Evolutionary conservation across 2,329 filamentous ascomycete species (phyloP).

Genomic region (Fusarium burgessii): DNA sequence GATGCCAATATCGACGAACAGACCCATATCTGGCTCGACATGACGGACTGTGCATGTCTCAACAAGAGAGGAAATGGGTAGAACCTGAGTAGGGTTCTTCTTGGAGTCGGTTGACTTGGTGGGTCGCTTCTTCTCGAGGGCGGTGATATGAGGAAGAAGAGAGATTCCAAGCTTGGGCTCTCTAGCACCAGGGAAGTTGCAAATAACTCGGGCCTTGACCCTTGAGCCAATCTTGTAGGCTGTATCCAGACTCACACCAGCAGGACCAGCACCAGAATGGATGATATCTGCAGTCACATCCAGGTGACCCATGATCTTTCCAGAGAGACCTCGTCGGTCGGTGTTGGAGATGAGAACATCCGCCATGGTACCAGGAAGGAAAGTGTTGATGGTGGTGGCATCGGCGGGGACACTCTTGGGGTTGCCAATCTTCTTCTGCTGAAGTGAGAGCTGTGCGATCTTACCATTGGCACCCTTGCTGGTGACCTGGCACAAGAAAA

Average conservation of each 20-base stretch:
- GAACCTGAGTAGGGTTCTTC: conserved; percentile 65
- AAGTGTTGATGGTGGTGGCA: conserved; percentile 88
- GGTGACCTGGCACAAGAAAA: conserved; percentile 85
- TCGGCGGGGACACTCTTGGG: conserved; percentile 74
- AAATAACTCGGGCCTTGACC: conserved; percentile 87
- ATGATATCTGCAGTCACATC: conserved; percentile 92
- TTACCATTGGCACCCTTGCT: conserved; percentile 82
- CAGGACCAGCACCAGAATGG: conserved; percentile 82
- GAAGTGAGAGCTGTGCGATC: conserved; percentile 86
- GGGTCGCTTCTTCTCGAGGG: conserved; percentile 64
- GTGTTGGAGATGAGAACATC: conserved; percentile 86
- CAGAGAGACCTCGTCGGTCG: conserved; percentile 78
- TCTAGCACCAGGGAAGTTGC: conserved; percentile 83
- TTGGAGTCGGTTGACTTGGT: conserved; percentile 52
- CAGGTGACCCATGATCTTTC: conserved; percentile 92
- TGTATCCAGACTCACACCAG: conserved; percentile 76
- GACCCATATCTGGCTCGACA: conserved; percentile 82
- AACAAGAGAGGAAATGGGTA: conserved; percentile 80
- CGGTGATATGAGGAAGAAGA: conserved; percentile 83
- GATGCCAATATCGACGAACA: conserved; percentile 78
- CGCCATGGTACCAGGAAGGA: conserved; percentile 90
- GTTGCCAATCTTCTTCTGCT: conserved; percentile 76
- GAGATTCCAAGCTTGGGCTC: conserved; percentile 89
- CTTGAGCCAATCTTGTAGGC: conserved; percentile 88
- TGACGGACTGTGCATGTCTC: conserved; percentile 83